phyloP scores from a whole-genome alignment of 345 rosid genomes.

The Euphorbia peplus region DNA sequence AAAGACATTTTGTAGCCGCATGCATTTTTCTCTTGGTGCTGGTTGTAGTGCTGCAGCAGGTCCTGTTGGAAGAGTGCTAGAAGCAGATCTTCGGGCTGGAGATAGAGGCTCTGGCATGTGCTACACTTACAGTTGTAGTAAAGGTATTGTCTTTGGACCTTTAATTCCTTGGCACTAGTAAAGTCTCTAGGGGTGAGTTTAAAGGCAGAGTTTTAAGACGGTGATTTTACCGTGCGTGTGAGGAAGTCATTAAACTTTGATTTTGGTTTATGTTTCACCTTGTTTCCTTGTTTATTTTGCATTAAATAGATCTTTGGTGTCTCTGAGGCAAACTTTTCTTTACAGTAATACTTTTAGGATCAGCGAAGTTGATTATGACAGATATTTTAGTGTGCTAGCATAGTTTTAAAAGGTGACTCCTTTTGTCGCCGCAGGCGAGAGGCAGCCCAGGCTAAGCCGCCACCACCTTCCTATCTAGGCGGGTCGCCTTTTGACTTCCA shows the following conservation, averaged over 20 bases:
- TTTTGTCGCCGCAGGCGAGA: too few relatives aligned
- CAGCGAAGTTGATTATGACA: background rate
- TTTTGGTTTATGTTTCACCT: background rate
- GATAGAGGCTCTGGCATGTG: constrained; percentile 89
- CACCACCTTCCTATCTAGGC: too few relatives aligned
- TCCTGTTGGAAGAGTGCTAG: constrained; percentile 92
- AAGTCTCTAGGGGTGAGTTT: background rate
- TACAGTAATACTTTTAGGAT: background rate
- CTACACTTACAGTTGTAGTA: constrained; percentile 94
- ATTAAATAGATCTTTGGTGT: background rate
- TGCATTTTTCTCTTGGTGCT: constrained; percentile 96
- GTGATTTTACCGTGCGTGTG: background rate
- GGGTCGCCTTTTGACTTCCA: too few relatives aligned
- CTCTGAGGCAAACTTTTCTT: background rate
- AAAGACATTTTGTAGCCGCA: constrained; percentile 90
- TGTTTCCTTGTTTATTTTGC: background rate
- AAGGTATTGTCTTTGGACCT: constrained; percentile 48
- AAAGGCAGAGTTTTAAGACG: background rate
- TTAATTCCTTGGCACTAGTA: background rate
- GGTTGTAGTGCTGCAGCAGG: constrained; percentile 99
- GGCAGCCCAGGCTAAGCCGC: too few relatives aligned
- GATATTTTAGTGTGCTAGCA: background rate
- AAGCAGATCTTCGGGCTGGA: constrained; percentile 95
- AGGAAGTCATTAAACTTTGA: background rate
- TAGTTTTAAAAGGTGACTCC: too few relatives aligned